Evolutionary conservation across 805 yeast species (phyloP).

Genomic region (Ogataea pini): DNA sequence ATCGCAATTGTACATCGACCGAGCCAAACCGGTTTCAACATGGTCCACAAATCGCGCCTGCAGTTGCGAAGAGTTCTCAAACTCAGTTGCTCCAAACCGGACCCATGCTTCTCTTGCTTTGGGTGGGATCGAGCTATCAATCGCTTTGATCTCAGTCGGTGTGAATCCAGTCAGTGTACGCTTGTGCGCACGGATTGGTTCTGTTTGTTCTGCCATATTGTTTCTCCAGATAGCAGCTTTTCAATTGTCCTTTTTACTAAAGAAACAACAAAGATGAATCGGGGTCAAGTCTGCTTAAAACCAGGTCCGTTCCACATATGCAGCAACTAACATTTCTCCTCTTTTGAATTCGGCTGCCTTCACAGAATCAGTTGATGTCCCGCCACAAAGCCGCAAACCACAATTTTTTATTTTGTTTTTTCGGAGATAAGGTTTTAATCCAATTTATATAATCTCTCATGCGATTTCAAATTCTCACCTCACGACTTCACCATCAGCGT

Average conservation of each 20-base stretch:
- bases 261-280: background rate
- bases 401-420: background rate
- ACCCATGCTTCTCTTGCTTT: slow-evolving; percentile 78
- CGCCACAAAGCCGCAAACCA: slow-evolving; percentile 1
- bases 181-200: slow-evolving; percentile 42
- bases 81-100: slow-evolving; percentile 59
- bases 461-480: background rate
- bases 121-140: slow-evolving; percentile 79
- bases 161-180: slow-evolving; percentile 89
- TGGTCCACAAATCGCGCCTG: slow-evolving; percentile 73
- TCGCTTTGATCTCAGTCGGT: slow-evolving; percentile 81
- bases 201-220: background rate
- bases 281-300: background rate
- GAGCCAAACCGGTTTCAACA: slow-evolving; percentile 89
- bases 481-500: slow-evolving; percentile 6
- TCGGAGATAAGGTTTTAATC: background rate
- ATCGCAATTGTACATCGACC: slow-evolving; percentile 90
- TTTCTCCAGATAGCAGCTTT: no score
- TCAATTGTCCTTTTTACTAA: background rate
- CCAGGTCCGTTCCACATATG: background rate
- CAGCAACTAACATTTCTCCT: background rate
- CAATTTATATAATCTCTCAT: background rate
- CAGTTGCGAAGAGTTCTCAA: slow-evolving; percentile 54
- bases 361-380: slow-evolving; percentile 1
- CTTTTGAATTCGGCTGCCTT: background rate